Evolutionary conservation across 768 basidiomycete genomes (phyloP).

Genomic region (Lepiota venenata): DNA sequence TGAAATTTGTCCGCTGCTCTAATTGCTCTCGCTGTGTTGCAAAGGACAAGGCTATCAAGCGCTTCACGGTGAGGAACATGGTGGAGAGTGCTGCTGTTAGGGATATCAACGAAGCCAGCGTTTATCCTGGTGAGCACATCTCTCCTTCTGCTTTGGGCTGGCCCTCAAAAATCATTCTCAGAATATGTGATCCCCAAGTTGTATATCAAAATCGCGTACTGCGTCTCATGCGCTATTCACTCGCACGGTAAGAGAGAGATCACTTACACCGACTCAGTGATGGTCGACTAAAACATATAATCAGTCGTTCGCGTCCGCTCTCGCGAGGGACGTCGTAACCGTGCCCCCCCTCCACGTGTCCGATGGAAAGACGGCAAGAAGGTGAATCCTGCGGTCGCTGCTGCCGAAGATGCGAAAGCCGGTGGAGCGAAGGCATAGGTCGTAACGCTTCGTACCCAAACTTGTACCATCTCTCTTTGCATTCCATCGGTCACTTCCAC

Average conservation of each 20-base stretch:
- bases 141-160: background rate
- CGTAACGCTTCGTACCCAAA: constrained; percentile 12
- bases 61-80: constrained; percentile 99
- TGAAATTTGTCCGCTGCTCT: constrained; percentile 92
- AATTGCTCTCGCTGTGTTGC: constrained; percentile 98
- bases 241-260: constrained; percentile 81
- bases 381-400: constrained; percentile 93
- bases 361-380: constrained; percentile 97
- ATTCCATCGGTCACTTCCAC: constrained; percentile 4
- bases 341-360: constrained; percentile 92
- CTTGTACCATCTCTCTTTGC: constrained; percentile 8
- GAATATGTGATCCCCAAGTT: constrained; percentile 97
- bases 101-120: constrained; percentile 94
- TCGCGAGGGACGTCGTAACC: constrained; percentile 92
- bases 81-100: constrained; percentile 98
- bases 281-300: background rate
- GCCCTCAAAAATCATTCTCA: constrained; percentile 25
- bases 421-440: constrained; percentile 51
- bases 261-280: background rate
- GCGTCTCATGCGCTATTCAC: constrained; percentile 99
- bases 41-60: constrained; percentile 99
- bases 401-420: constrained; percentile 85
- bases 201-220: constrained; percentile 98
- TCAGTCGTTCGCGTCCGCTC: constrained; percentile 98
- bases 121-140: constrained; percentile 84